Conservation (phyloP, 2,329 filamentous ascomycete species). For the Scytalidium lignicola region DNA sequence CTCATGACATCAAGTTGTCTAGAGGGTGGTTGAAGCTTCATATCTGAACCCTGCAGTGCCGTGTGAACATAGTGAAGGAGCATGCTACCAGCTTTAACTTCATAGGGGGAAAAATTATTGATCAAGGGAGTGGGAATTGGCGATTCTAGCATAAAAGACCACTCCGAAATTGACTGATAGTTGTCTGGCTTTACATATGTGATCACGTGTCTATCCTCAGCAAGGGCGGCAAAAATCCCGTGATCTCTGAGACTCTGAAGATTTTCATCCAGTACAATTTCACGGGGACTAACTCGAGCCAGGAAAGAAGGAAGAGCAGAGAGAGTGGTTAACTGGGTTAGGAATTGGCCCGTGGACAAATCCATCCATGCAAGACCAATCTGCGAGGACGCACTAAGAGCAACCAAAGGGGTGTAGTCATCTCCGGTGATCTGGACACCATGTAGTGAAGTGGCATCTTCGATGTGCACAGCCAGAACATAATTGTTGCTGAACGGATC, state of each 20-base stretch:
- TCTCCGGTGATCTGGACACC: constrained; percentile 12
- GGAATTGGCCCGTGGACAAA: constrained; percentile 90
- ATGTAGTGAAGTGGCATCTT: constrained; percentile 18
- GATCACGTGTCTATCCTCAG: constrained; percentile 70
- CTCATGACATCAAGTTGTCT: constrained; percentile 77
- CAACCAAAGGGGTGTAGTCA: not conserved
- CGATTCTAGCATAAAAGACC: constrained; percentile 73
- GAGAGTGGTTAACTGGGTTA: constrained; percentile 70
- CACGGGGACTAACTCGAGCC: constrained; percentile 75
- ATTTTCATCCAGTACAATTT: constrained; percentile 72
- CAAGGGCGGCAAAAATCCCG: constrained; percentile 61
- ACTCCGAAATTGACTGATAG: constrained; percentile 41
- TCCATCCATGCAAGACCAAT: constrained; percentile 92
- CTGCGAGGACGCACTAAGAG: constrained; percentile 26
- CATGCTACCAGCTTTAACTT: constrained; percentile 71
- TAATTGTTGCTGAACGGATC: constrained; percentile 93
- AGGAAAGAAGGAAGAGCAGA: constrained; percentile 72
- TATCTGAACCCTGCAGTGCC: constrained; percentile 68
- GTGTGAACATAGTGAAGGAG: constrained; percentile 81
- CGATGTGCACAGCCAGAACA: constrained; percentile 71
- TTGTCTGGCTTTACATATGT: constrained; percentile 57
- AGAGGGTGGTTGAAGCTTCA: constrained; percentile 79
- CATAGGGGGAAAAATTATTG: constrained; percentile 57
- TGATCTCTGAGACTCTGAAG: constrained; percentile 54
- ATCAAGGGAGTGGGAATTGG: constrained; percentile 52